Evolutionary conservation across 768 basidiomycete species (phyloP).

Genomic region (Rhodotorula diobovata): DNA sequence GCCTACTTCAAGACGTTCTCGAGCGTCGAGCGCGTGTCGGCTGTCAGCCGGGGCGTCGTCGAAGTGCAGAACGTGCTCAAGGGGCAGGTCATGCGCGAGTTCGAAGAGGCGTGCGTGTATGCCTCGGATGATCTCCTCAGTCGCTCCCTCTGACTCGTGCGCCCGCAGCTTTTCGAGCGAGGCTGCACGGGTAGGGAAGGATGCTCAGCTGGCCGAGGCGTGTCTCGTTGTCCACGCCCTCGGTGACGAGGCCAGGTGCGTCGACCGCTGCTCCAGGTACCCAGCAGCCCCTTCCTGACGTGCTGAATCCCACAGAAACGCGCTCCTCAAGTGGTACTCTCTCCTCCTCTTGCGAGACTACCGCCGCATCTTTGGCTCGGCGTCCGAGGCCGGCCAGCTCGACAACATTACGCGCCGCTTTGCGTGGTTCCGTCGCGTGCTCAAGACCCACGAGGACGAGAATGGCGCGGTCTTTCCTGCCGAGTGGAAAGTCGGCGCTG

Average conservation of each 20-base stretch:
- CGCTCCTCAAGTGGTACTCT: constrained; percentile 82
- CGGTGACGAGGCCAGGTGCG: constrained; percentile 69
- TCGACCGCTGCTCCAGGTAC: background rate
- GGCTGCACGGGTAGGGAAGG: constrained; percentile 22
- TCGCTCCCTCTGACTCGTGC: background rate
- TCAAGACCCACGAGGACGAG: constrained; percentile 82
- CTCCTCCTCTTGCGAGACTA: constrained; percentile 90
- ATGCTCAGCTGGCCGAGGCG: constrained; percentile 57
- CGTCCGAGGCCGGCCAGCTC: constrained; percentile 88
- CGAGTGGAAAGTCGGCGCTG: constrained; percentile 79
- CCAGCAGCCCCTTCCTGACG: background rate
- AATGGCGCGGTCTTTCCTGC: constrained; percentile 75
- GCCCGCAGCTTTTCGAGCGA: constrained; percentile 26
- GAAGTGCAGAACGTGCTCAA: constrained; percentile 78
- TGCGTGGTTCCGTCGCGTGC: constrained; percentile 84
- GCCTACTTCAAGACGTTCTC: constrained; percentile 72
- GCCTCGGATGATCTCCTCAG: fast-evolving
- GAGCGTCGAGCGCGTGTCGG: constrained; percentile 68
- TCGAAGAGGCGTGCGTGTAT: constrained; percentile 56
- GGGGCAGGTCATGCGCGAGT: constrained; percentile 76
- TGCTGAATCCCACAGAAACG: constrained; percentile 46
- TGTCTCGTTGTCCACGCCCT: constrained; percentile 85
- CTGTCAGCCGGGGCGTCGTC: constrained; percentile 72
- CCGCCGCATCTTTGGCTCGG: constrained; percentile 84
- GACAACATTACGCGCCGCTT: constrained; percentile 90